A percentile compares a stretch with the other conserved stretches of the same genome.
Evolutionary conservation across 116 monocot genomes (phyloP).

Genomic region (Dioscorea cayenensis): DNA sequence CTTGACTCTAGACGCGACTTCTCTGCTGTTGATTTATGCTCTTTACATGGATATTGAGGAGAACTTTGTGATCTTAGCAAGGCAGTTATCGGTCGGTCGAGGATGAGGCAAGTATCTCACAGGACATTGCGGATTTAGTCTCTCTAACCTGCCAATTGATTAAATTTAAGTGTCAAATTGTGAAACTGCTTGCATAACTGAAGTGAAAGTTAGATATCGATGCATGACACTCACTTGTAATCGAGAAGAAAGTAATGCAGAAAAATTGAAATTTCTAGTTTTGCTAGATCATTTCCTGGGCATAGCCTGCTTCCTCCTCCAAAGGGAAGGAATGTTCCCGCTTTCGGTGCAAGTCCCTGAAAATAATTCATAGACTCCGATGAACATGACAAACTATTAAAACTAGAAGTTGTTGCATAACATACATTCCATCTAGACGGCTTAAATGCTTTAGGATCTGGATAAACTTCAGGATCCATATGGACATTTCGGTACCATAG

Average conservation of each 20-base stretch:
- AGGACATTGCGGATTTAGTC: constrained; percentile 51
- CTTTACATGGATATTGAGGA: not conserved
- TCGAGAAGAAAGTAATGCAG: constrained; percentile 81
- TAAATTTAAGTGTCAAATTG: not conserved
- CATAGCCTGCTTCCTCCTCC: constrained; percentile 81
- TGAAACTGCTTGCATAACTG: not conserved
- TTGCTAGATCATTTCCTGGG: constrained; percentile 95
- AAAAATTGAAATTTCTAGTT: constrained; percentile 87
- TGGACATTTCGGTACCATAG: constrained; percentile 85
- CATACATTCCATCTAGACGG: constrained; percentile 97
- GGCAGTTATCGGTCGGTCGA: constrained; percentile 75
- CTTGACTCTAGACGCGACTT: not conserved
- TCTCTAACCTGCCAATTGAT: constrained; percentile 30
- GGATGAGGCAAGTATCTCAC: constrained; percentile 87
- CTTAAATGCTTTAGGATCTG: constrained; percentile 62
- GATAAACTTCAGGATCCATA: constrained; percentile 81
- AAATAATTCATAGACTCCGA: not conserved
- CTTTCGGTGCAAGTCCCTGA: constrained; percentile 52
- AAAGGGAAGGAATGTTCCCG: constrained; percentile 73
- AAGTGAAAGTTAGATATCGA: not conserved
- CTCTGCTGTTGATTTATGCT: not conserved
- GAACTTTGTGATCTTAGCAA: constrained; percentile 46
- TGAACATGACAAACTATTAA: too few relatives aligned
- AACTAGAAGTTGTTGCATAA: not conserved
- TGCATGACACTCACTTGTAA: constrained; percentile 48